Evolutionary conservation across 139 green algal genomes (phyloP), one percentile per base, ranked within the genome.

Genomic region (Trebouxia sp.): DNA sequence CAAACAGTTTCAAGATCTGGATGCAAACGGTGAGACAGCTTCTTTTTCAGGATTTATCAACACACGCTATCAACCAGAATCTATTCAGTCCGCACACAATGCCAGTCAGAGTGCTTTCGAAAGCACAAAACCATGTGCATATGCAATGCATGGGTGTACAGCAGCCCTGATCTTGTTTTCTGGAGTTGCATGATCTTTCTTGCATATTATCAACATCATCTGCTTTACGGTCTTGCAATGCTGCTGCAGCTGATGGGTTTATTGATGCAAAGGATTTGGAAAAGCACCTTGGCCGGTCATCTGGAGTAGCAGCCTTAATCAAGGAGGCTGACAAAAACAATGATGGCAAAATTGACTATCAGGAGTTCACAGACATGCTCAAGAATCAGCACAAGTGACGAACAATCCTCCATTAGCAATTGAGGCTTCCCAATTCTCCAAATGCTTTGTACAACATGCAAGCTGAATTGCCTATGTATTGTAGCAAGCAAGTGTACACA

Each of bases 251-350:
- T 75, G 65, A 75, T 75, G 65, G 65, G 30, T 75, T 48, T 26
- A 45, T 75, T 45, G 37, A 43, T 45, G 65, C 65, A 43, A 75
- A 45, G 35, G 65, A 75, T 48, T 26, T 75, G 65, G 37, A 75
- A 43, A 24, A 43, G 6, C 35, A 75, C 17, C 65, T 75, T 43
- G 65, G 65, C 9, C 35, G 65, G 10, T 75, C 65, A 32, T 43
- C 65, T 43, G 65, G 37, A 26, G 65, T 75, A n/a, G 65, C 35
- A 26, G 65, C 65, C 17, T 45, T 75, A 17, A 75, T 75, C 30
- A 48, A 48, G 35, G 65, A 43, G 24, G 65, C 65, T 75, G 65
- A 75, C 65, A 75, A 75, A 45, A 75, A 75, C 65, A 75, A 75
- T 32, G 65, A 75, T 75, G 65, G 65, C 35, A 43, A 45, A 6